These are phyloP conservation scores for Podila verticillata DNA, from an alignment of 192 early-diverging fungal genomes.

Conservation along the genomic window DNA sequence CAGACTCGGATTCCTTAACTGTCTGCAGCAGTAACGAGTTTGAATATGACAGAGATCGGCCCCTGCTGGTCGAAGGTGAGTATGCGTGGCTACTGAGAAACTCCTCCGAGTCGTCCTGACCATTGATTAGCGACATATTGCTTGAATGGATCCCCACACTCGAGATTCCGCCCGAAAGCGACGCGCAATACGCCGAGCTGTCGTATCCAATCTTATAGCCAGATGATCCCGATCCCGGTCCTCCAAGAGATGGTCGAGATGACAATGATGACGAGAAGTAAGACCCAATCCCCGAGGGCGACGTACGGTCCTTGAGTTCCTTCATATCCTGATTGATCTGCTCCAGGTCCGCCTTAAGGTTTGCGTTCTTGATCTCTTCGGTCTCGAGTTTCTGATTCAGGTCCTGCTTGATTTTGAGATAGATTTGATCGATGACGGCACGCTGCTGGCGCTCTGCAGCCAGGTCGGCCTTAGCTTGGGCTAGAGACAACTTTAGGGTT, in stretches of 20 bases:
- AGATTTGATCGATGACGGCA: conserved; percentile 25
- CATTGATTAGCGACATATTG: conserved; percentile 11
- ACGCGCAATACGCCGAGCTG: conserved; percentile 8
- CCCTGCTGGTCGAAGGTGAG: neutral
- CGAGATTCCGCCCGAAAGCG: conserved; percentile 31
- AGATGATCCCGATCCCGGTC: neutral
- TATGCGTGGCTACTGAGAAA: conserved; percentile 22
- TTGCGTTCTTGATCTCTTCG: conserved; percentile 19
- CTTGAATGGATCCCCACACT: conserved; percentile 7
- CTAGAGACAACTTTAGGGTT: conserved; percentile 12
- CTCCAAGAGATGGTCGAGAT: neutral
- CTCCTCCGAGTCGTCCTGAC: conserved; percentile 41
- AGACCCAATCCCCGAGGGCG: neutral
- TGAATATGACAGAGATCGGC: neutral
- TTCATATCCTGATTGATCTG: conserved; percentile 20
- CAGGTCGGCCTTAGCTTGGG: conserved; percentile 26
- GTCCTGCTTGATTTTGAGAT: conserved; percentile 26
- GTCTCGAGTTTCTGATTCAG: conserved; percentile 25
- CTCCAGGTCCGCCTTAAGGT: conserved; percentile 26
- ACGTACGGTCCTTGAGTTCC: conserved; percentile 20
- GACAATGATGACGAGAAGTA: neutral
- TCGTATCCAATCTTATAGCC: conserved; percentile 26
- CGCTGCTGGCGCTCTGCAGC: conserved; percentile 33
- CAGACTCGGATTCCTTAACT: neutral
- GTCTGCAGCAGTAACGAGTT: neutral